phyloP scores from a whole-genome alignment of 768 basidiomycete genomes.

The Suillus hirtellus region DNA sequence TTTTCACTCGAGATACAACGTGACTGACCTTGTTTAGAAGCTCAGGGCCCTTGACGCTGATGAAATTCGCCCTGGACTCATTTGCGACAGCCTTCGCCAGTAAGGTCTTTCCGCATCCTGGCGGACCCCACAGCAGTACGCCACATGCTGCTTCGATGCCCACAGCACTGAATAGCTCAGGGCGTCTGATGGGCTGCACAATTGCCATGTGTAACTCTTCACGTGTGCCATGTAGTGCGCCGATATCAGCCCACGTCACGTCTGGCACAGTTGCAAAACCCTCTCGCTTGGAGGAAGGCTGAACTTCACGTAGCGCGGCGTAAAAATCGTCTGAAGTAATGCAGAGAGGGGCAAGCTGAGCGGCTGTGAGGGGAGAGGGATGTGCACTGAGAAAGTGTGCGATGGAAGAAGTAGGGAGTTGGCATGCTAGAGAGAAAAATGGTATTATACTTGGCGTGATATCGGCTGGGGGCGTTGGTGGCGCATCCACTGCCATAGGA shows the following conservation, averaged over 20 bases:
- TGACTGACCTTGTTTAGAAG: constrained; percentile 83
- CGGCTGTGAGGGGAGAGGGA: constrained; percentile 72
- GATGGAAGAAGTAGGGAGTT: constrained; percentile 66
- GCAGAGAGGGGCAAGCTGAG: constrained; percentile 78
- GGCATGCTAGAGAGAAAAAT: constrained; percentile 39
- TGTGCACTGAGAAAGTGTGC: constrained; percentile 88
- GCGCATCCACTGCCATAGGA: constrained; percentile 40
- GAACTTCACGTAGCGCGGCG: constrained; percentile 81
- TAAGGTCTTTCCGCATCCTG: constrained; percentile 96
- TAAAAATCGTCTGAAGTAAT: constrained; percentile 83
- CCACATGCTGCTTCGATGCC: constrained; percentile 93
- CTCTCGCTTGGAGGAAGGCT: constrained; percentile 96
- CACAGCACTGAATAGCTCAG: constrained; percentile 84
- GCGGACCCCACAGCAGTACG: constrained; percentile 97
- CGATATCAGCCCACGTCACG: constrained; percentile 93
- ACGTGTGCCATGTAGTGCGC: constrained; percentile 82
- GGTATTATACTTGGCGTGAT: constrained; percentile 25
- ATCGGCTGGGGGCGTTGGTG: constrained; percentile 22
- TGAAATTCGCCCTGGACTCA: constrained; percentile 94
- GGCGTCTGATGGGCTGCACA: constrained; percentile 89
- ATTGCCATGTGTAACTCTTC: constrained; percentile 98
- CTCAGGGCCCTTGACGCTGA: constrained; percentile 97
- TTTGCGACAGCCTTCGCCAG: constrained; percentile 99
- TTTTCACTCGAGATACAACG: background rate
- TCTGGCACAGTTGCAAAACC: constrained; percentile 97